Evolutionary conservation across 768 basidiomycete species (phyloP), one percentile per base, ranked within the genome.

Genomic region (Russula dissimulans): DNA sequence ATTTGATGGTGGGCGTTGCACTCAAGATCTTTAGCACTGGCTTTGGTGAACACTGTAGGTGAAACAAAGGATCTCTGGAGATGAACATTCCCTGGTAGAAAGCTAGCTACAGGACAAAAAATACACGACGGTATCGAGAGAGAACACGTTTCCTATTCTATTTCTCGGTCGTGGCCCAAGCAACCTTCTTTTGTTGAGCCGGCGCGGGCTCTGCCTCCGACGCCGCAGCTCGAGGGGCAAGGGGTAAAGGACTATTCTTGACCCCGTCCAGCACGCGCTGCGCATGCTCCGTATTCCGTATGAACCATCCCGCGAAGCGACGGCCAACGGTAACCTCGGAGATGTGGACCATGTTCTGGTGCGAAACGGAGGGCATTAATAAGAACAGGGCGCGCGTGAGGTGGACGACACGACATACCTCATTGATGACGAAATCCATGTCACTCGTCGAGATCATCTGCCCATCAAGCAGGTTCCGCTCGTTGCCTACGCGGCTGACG

Each of bases 241-340:
- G 64, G 4, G 84, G 84, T 11, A 86, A 70, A 34, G 85, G 82
- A 38, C 75, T 74, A 45, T 75, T 73, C 63, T 78, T 85, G 65
- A 97, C 76, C 61, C 86, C 86, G 67, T 95, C 92, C 62, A 86
- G 78, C 57, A 95, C 89, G 65, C 90, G 82, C 68, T 92, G 89
- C 29, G 93, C 86, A 66, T 93, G 84, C 72, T 97, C 94, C 5
- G 92, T 91, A 72, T 95, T 92, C 66, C 93, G 87, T 74, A 97
- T 95, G 76, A 97, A 97, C 91, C 93, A 97, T 42, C 93, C 91
- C 3, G 93, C 95, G 72, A 92, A 97, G 51, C 93, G 85, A 48
- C 95, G 77, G 15, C 94, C 93, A 18, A 95, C 85, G 0, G 92
- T 97, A 22, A 92, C 93, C 72, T 98, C 95, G 3, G 91, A 87